These are phyloP conservation scores for Psilocybe cubensis DNA, from an alignment of 768 basidiomycete genomes.

Conservation along the genomic window DNA sequence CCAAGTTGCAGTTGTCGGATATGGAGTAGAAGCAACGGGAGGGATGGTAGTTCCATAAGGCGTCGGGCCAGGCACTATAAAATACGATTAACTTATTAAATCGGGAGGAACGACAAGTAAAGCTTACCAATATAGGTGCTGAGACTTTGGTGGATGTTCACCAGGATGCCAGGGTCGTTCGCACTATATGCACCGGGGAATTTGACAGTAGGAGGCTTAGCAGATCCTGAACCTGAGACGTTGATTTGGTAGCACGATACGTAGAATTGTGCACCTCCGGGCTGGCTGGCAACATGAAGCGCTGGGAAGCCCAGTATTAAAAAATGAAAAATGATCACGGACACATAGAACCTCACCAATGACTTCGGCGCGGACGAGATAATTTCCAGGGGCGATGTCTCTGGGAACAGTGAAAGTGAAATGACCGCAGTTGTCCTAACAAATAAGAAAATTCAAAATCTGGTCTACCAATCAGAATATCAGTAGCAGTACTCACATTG, in stretches of 20 bases:
- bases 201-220: slow-evolving; percentile 47
- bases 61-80: slow-evolving; percentile 34
- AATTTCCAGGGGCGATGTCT: slow-evolving; percentile 64
- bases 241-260: slow-evolving; percentile 64
- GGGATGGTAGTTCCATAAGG: slow-evolving; percentile 44
- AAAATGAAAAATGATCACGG: slow-evolving; percentile 33
- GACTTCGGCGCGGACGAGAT: slow-evolving; percentile 77
- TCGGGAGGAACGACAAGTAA: background rate
- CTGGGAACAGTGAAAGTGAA: slow-evolving; percentile 55
- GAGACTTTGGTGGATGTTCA: slow-evolving; percentile 49
- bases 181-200: slow-evolving; percentile 77
- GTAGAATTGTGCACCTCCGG: slow-evolving; percentile 79
- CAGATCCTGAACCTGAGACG: slow-evolving; percentile 55
- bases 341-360: slow-evolving; percentile 42
- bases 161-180: slow-evolving; percentile 62
- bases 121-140: slow-evolving; percentile 41
- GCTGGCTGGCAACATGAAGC: slow-evolving; percentile 57
- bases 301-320: slow-evolving; percentile 36
- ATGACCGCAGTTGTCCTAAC: slow-evolving; percentile 55
- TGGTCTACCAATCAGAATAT: background rate
- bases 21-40: slow-evolving; percentile 44
- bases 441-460: background rate
- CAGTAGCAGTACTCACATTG: slow-evolving; percentile 26
- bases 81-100: background rate
- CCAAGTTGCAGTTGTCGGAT: slow-evolving; percentile 52